These are phyloP conservation scores for Coniochaeta hoffmannii DNA, from an alignment of 2,329 filamentous ascomycete genomes.

Conservation along the genomic window DNA sequence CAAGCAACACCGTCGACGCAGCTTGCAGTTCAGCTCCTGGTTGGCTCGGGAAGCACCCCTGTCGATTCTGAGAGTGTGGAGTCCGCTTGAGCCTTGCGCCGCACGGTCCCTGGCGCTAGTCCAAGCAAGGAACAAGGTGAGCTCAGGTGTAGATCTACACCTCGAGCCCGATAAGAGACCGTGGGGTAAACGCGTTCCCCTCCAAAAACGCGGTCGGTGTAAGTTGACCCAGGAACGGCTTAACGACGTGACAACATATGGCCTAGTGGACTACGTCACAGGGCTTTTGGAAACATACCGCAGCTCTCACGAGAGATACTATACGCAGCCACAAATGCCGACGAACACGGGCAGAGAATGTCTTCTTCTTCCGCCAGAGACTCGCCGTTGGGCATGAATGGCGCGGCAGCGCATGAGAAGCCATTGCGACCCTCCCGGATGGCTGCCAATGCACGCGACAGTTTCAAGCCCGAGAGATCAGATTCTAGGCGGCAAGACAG, in stretches of 20 bases:
- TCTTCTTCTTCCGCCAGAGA: background rate
- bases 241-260: background rate
- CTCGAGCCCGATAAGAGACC: background rate
- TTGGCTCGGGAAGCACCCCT: slow-evolving; percentile 1
- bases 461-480: slow-evolving; percentile 16
- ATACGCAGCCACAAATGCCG: slow-evolving; percentile 6
- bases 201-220: slow-evolving; percentile 2
- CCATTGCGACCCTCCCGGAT: slow-evolving; percentile 22
- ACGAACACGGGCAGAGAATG: slow-evolving; percentile 16
- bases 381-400: slow-evolving; percentile 1
- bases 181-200: slow-evolving; percentile 3
- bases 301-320: background rate
- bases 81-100: slow-evolving; percentile 1
- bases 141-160: background rate
- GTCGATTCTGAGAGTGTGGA: background rate
- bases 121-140: background rate
- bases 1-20: slow-evolving; percentile 20
- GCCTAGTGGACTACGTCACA: background rate
- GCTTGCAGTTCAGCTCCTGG: slow-evolving; percentile 6
- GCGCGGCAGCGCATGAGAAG: slow-evolving; percentile 1
- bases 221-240: background rate
- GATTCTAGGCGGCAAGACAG: slow-evolving; percentile 25
- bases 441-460: slow-evolving; percentile 16
- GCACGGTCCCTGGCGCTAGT: background rate
- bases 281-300: background rate